Evolutionary conservation across 2,329 filamentous ascomycete genomes (phyloP).

Genomic region (Incumbomyces delicatus): DNA sequence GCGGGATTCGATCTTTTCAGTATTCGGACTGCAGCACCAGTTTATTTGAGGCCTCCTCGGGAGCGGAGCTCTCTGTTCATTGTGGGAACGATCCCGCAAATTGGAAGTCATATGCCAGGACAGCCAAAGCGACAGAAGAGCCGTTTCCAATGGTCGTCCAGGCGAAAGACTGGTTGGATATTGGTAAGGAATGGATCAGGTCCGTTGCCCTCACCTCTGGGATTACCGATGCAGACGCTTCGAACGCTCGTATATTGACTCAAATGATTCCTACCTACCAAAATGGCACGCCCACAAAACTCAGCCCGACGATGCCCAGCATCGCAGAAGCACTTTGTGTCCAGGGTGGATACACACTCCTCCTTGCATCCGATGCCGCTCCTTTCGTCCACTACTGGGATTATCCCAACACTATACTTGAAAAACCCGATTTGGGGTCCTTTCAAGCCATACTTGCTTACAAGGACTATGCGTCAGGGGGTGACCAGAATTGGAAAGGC

Average conservation of each 20-base stretch:
- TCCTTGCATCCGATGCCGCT: constrained; percentile 49
- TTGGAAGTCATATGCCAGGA: constrained; percentile 47
- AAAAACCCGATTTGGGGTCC: constrained; percentile 40
- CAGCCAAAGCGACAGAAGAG: constrained; percentile 28
- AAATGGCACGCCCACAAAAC: constrained; percentile 23
- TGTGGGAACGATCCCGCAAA: constrained; percentile 50
- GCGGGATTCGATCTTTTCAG: constrained; percentile 54
- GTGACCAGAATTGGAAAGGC: constrained; percentile 49
- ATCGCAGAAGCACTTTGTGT: constrained; percentile 67
- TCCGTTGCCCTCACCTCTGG: constrained; percentile 50
- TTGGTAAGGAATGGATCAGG: constrained; percentile 41
- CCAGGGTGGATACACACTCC: constrained; percentile 55
- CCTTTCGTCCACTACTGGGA: constrained; percentile 53
- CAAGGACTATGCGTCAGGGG: constrained; percentile 62
- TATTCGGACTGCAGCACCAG: constrained; percentile 58
- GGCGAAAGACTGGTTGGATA: constrained; percentile 44
- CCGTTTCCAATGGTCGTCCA: constrained; percentile 24
- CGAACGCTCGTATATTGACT: constrained; percentile 49
- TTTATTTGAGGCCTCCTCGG: constrained; percentile 43
- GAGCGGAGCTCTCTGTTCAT: constrained; percentile 49
- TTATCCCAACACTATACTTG: constrained; percentile 30
- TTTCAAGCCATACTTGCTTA: constrained; percentile 57
- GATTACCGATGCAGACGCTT: constrained; percentile 45
- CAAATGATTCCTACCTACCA: constrained; percentile 41
- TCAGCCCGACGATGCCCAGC: constrained; percentile 48